Evolutionary conservation across 2,329 filamentous ascomycete species (phyloP).

Genomic region (Sporothrix brasiliensis): DNA sequence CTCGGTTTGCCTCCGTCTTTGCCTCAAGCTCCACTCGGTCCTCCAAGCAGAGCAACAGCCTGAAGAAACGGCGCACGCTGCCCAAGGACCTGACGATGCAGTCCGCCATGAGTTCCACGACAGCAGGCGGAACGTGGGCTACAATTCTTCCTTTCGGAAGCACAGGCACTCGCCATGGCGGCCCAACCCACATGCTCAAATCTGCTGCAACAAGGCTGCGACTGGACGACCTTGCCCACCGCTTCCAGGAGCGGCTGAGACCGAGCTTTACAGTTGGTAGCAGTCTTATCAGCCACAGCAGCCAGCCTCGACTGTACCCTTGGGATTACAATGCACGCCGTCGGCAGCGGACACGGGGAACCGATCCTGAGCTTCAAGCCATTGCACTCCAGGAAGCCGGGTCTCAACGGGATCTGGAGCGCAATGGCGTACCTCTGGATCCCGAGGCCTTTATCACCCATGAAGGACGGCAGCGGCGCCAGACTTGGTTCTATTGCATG

Average conservation of each 20-base stretch:
- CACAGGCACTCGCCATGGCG: conserved; percentile 2
- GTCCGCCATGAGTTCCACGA: conserved; percentile 13
- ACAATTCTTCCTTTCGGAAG: conserved; percentile 28
- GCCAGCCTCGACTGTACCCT: conserved; percentile 35
- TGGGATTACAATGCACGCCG: conserved; percentile 37
- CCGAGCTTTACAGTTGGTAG: background rate
- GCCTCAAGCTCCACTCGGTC: conserved; percentile 22
- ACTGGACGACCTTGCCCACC: conserved; percentile 24
- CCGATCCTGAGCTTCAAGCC: conserved; percentile 35
- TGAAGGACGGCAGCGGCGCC: conserved; percentile 42
- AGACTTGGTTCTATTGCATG: conserved; percentile 47
- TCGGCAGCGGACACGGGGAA: conserved; percentile 27
- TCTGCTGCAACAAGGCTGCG: conserved; percentile 30
- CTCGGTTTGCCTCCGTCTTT: conserved; percentile 1
- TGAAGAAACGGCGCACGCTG: conserved; percentile 22
- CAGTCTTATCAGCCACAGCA: conserved; percentile 17
- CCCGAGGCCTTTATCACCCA: conserved; percentile 39
- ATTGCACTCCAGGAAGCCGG: conserved; percentile 28
- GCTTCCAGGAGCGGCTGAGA: conserved; percentile 10
- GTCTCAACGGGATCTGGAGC: conserved; percentile 29
- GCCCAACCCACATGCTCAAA: conserved; percentile 18
- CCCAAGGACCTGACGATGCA: conserved; percentile 25
- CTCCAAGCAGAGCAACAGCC: conserved; percentile 11
- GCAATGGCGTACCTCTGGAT: conserved; percentile 35
- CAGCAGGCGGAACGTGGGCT: conserved; percentile 23